Percentiles rank a stretch among this genome's conserved stretches.
Conservation (phyloP, 2,329 filamentous ascomycete genomes). For the Scedosporium dehoogii region DNA sequence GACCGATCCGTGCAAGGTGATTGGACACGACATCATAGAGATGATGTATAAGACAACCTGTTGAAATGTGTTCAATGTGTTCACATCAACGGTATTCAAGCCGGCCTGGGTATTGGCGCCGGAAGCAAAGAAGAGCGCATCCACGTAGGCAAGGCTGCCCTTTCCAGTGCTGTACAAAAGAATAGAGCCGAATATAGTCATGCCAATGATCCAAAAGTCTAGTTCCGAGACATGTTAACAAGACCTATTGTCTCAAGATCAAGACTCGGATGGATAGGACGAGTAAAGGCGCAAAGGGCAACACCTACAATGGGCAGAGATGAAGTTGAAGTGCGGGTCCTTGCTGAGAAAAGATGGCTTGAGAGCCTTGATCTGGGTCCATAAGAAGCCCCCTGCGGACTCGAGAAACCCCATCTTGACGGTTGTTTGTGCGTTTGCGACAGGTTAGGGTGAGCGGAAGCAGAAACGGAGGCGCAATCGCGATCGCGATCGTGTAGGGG, state of each 20-base stretch:
- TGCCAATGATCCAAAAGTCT: constrained; percentile 74
- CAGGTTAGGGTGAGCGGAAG: background rate
- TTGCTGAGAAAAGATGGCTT: constrained; percentile 49
- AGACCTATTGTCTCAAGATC: constrained; percentile 1
- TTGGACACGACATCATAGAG: constrained; percentile 68
- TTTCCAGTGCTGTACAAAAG: constrained; percentile 55
- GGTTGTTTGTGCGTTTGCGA: background rate
- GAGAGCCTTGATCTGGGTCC: constrained; percentile 35
- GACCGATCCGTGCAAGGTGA: constrained; percentile 74
- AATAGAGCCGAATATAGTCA: constrained; percentile 65
- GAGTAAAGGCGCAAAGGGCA: background rate
- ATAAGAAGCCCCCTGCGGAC: constrained; percentile 12
- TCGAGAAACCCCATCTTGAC: background rate
- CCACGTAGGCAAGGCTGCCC: constrained; percentile 63
- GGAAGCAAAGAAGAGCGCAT: constrained; percentile 80
- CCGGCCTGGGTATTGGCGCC: constrained; percentile 88
- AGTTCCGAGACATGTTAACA: background rate
- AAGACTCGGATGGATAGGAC: background rate
- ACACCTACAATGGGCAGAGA: constrained; percentile 64
- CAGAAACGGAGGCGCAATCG: background rate
- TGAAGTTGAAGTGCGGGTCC: constrained; percentile 69
- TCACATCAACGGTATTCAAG: constrained; percentile 69
- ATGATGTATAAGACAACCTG: constrained; percentile 65
- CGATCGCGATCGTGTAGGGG: no score
- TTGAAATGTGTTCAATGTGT: constrained; percentile 59